Base-by-base conservation (phyloP, 192 early-diverging fungal genomes). In the Chytriomyces confervae region DNA sequence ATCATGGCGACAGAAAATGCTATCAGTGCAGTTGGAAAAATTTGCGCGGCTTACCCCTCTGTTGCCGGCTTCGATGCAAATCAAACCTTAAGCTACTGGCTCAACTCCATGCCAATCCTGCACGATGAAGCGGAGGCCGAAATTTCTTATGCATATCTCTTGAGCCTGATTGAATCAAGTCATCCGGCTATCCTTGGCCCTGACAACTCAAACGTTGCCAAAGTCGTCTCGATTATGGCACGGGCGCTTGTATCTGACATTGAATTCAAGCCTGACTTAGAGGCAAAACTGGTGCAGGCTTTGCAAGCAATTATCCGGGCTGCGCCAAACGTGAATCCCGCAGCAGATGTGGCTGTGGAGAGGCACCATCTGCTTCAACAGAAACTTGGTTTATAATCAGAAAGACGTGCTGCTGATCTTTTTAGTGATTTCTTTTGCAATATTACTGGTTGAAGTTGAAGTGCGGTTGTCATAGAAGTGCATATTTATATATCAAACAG, bases 1-100 rank as follows among this genome's bases (percentile, higher is more conserved):
- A 78, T 96, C 9, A 89, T 91, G 79, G 95, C 94, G 6, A 96
- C 95, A 0, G 98, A 99, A 83, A 99, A 98, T 76, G 92, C 92
- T 16, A 87, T 97, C 18, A 88, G 95, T n/a, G 95, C 97, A 6
- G 79, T 98, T 50, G 93, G 93, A 69, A 98, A 98, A 86, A 93
- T 97, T 62, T 81, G 72, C 46, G 72, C 72, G 10, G 57, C 72
- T 3, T 74, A 62, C 61, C 11, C 24, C 10, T 43, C 46, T 18
- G 60, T 48, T 27, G 76, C 69, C 5, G 69, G 66, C 2, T 81
- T 82, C 45, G 82, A 83, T 51, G 24, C 72, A 3, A 70, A 80
- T 61, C 69, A 84, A 65, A 84, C 84, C 13, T 65, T 90, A 24
- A 80, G 86, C 10, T 78, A 75, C 6, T 99, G 97, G 97, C 86